A percentile compares a stretch with the other conserved stretches of the same genome.
Evolutionary conservation across 768 basidiomycete genomes (phyloP).

Genomic region (Tephrocybe sp.): DNA sequence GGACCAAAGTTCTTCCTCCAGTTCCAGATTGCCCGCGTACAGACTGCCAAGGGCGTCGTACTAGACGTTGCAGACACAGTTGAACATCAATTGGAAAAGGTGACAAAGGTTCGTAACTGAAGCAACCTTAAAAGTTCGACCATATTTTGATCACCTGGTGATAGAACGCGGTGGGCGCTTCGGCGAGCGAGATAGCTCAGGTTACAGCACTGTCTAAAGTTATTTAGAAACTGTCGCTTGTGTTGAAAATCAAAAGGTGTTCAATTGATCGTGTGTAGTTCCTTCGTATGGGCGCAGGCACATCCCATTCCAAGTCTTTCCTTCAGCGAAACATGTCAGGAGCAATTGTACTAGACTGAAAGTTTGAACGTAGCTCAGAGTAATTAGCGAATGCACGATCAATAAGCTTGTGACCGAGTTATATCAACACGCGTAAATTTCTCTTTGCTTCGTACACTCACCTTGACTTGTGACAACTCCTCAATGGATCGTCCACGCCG

Average conservation of each 20-base stretch:
- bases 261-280: too few relatives aligned
- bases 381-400: too few relatives aligned
- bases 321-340: too few relatives aligned
- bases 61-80: slow-evolving; percentile 26
- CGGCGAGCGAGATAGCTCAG: slow-evolving; percentile 23
- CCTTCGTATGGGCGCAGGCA: too few relatives aligned
- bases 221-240: slow-evolving; percentile 2
- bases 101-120: slow-evolving; percentile 20
- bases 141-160: too few relatives aligned
- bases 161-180: slow-evolving; percentile 28
- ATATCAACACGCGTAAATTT: neutral
- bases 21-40: slow-evolving; percentile 29
- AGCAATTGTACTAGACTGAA: too few relatives aligned
- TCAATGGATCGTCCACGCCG: slow-evolving; percentile 21
- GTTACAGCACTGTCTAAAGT: slow-evolving; percentile 20
- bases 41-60: slow-evolving; percentile 21
- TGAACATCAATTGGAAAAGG: slow-evolving; percentile 27
- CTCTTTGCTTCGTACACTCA: neutral
- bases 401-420: too few relatives aligned
- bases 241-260: too few relatives aligned
- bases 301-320: too few relatives aligned
- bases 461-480: too few relatives aligned
- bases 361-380: too few relatives aligned
- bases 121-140: too few relatives aligned
- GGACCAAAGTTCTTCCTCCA: slow-evolving; percentile 31